A percentile compares a stretch with the other conserved stretches of the same genome.
Evolutionary conservation across 2,329 filamentous ascomycete species (phyloP).

Genomic region (Ophiostoma perfectum): DNA sequence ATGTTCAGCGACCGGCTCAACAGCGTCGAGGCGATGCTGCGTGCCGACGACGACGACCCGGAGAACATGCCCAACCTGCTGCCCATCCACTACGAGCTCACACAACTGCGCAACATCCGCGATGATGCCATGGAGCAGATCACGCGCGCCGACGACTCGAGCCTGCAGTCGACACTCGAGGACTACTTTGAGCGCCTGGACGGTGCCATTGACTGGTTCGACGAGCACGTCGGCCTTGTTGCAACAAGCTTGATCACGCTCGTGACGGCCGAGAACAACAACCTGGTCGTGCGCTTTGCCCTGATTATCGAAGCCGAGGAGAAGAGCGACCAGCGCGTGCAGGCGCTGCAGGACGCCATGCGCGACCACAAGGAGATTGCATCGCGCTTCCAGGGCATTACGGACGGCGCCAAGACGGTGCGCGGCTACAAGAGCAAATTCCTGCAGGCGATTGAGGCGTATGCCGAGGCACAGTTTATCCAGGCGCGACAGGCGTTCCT

Average conservation of each 20-base stretch:
- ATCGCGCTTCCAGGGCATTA: conserved; percentile 88
- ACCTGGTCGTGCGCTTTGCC: conserved; percentile 84
- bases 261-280: conserved; percentile 78
- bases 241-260: conserved; percentile 87
- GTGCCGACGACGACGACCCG: conserved; percentile 75
- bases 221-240: conserved; percentile 84
- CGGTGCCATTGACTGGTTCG: conserved; percentile 86
- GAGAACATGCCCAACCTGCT: conserved; percentile 91
- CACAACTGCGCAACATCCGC: conserved; percentile 83
- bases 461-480: conserved; percentile 68
- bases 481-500: conserved; percentile 69
- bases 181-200: conserved; percentile 87
- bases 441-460: conserved; percentile 68
- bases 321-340: conserved; percentile 87
- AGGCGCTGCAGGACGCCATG: conserved; percentile 87
- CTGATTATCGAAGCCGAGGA: conserved; percentile 93
- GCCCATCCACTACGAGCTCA: conserved; percentile 85
- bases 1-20: conserved; percentile 74
- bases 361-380: conserved; percentile 95
- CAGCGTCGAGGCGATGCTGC: conserved; percentile 70
- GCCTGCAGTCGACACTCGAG: conserved; percentile 74
- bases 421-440: conserved; percentile 98
- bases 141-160: conserved; percentile 64
- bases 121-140: conserved; percentile 98
- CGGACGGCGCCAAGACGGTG: conserved; percentile 83